A percentile compares a stretch with the other conserved stretches of the same genome.
phyloP scores from a whole-genome alignment of 495 filamentous ascomycete species.

The Pseudoneurospora amorphoporcata region DNA sequence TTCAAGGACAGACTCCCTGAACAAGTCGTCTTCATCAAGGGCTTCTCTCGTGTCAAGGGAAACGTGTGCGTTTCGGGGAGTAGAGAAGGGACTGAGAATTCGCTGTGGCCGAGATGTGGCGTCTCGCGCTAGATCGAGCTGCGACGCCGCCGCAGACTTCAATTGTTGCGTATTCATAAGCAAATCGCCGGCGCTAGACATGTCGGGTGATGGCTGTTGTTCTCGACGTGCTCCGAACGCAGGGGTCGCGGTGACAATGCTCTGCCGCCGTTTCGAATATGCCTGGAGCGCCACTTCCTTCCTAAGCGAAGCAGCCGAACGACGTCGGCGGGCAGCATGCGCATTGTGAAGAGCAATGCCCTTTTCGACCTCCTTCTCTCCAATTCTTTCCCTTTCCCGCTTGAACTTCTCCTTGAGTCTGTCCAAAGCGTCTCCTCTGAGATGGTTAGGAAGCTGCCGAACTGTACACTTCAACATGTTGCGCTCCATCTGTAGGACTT shows the following conservation, averaged over 20 bases:
- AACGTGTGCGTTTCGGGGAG: conserved; percentile 41
- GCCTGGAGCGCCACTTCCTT: conserved; percentile 75
- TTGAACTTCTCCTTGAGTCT: conserved; percentile 89
- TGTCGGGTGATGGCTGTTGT: conserved; percentile 26
- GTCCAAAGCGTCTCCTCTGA: conserved; percentile 74
- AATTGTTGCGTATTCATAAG: conserved; percentile 59
- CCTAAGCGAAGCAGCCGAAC: conserved; percentile 63
- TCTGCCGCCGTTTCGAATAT: conserved; percentile 34
- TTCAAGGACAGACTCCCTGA: conserved; percentile 81
- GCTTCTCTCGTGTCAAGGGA: conserved; percentile 59
- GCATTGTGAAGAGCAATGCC: conserved; percentile 91
- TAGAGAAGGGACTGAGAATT: conserved; percentile 46
- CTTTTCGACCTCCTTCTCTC: conserved; percentile 75
- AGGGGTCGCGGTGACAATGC: not conserved
- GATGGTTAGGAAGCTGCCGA: conserved; percentile 83
- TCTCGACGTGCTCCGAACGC: conserved; percentile 4
- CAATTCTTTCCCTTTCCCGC: conserved; percentile 73
- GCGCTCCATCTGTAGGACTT: conserved; percentile 83
- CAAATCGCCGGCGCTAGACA: conserved; percentile 66
- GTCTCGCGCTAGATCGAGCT: conserved; percentile 11
- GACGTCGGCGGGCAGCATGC: conserved; percentile 50
- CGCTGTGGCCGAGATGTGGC: conserved; percentile 45
- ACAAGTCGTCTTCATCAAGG: conserved; percentile 74
- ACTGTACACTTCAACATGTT: conserved; percentile 87
- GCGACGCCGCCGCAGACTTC: conserved; percentile 1